Percentiles rank a stretch among this genome's conserved stretches.
phyloP scores from a whole-genome alignment of 1,284 basidiomycete genomes.

The Phellinidium pouzarii region DNA sequence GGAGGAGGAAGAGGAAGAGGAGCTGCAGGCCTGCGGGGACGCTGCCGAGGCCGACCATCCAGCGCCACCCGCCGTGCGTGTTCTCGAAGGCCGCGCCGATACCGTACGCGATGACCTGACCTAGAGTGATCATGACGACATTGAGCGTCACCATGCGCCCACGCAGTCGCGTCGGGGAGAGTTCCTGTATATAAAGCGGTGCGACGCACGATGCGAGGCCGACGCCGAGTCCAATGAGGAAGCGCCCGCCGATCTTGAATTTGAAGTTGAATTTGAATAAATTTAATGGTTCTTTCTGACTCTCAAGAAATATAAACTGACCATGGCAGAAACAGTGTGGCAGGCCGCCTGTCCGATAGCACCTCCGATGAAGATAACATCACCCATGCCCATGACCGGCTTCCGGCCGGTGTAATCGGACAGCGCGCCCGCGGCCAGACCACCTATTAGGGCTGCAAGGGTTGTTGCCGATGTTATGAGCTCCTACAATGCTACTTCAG shows the following conservation, averaged over 20 bases:
- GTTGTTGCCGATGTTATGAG: conserved; percentile 79
- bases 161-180: conserved; percentile 68
- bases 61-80: conserved; percentile 66
- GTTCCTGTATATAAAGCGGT: conserved; percentile 79
- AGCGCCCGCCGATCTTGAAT: conserved; percentile 59
- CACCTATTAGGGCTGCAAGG: conserved; percentile 70
- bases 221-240: conserved; percentile 66
- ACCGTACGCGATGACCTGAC: conserved; percentile 73
- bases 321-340: conserved; percentile 67
- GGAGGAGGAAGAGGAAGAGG: conserved; percentile 55
- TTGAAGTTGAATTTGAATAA: not conserved
- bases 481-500: conserved; percentile 50
- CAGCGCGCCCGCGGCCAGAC: conserved; percentile 61
- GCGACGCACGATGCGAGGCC: conserved; percentile 75
- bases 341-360: conserved; percentile 64
- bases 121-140: conserved; percentile 34
- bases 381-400: conserved; percentile 62
- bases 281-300: not conserved
- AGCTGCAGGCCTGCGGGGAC: conserved; percentile 65
- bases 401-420: conserved; percentile 71
- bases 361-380: conserved; percentile 71
- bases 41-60: conserved; percentile 75
- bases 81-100: conserved; percentile 70
- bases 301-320: conserved; percentile 24
- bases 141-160: conserved; percentile 73